Conservation (phyloP, 1,284 basidiomycete genomes). For the Leccinum solheimii region DNA sequence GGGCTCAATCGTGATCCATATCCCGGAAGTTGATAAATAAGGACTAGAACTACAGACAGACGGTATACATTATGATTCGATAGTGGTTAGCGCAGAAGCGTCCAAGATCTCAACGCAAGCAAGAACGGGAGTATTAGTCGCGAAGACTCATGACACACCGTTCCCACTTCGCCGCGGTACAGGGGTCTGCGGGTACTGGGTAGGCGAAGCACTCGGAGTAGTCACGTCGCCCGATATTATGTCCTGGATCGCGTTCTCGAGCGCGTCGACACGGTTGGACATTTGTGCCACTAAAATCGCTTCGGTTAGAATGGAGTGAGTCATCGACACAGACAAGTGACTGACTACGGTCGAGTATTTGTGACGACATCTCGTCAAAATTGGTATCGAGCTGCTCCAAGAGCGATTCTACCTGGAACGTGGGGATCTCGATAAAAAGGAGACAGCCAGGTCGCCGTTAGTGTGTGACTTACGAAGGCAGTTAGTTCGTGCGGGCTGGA, state of each 20-base stretch:
- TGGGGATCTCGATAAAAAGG: not conserved
- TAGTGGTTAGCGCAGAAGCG: conserved; percentile 21
- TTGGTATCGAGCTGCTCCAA: conserved; percentile 76
- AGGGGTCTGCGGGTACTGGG: conserved; percentile 35
- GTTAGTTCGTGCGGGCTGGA: conserved; percentile 83
- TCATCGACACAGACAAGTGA: conserved; percentile 14
- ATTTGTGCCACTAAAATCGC: conserved; percentile 70
- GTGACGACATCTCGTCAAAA: conserved; percentile 81
- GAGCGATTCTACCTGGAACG: conserved; percentile 68
- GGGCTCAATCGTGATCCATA: not conserved
- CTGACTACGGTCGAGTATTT: conserved; percentile 80
- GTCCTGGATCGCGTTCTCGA: conserved; percentile 80
- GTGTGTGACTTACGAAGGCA: conserved; percentile 62
- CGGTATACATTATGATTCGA: conserved; percentile 17
- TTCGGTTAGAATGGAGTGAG: conserved; percentile 7
- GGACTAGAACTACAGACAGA: conserved; percentile 16
- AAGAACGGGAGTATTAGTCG: conserved; percentile 17
- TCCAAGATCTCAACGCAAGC: conserved; percentile 15
- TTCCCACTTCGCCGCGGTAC: conserved; percentile 43
- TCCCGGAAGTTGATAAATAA: not conserved
- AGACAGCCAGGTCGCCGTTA: conserved; percentile 5
- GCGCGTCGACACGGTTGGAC: conserved; percentile 79
- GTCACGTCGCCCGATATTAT: conserved; percentile 71
- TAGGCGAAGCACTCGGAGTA: conserved; percentile 48
- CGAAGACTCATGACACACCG: conserved; percentile 26